A percentile compares a stretch with the other conserved stretches of the same genome.
These are phyloP conservation scores for Globisporangium perplexum DNA, from an alignment of 352 stramenopile species.

Conservation along the genomic window DNA sequence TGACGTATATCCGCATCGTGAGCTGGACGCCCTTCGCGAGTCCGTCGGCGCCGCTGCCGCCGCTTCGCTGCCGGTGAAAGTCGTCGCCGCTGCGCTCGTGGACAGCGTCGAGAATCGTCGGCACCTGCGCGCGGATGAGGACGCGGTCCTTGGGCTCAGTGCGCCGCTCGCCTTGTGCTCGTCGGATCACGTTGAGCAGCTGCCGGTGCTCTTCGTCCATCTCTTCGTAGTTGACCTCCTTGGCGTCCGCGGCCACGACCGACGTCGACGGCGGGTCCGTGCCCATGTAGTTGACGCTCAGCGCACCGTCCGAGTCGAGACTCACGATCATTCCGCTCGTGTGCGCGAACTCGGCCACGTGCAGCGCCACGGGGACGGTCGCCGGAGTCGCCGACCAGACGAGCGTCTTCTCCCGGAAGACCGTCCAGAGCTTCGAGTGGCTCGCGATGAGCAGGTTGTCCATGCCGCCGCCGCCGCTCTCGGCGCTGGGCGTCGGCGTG, in stretches of 20 bases:
- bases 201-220: conserved; percentile 89
- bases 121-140: conserved; percentile 70
- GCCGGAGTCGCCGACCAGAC: conserved; percentile 70
- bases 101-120: conserved; percentile 54
- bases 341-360: conserved; percentile 59
- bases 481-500: conserved; percentile 3
- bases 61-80: conserved; percentile 1
- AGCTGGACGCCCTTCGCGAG: conserved; percentile 32
- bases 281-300: conserved; percentile 86
- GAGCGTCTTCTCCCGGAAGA: conserved; percentile 77
- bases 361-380: conserved; percentile 56
- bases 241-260: conserved; percentile 56
- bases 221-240: conserved; percentile 89
- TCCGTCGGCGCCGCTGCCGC: neutral
- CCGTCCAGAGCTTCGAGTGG: conserved; percentile 63
- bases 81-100: conserved; percentile 21
- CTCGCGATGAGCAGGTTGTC: conserved; percentile 81
- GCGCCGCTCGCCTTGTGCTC: conserved; percentile 55
- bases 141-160: conserved; percentile 70
- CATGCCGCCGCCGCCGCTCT: conserved; percentile 18
- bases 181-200: conserved; percentile 83
- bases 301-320: conserved; percentile 59
- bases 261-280: conserved; percentile 82
- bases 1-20: conserved; percentile 79
- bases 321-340: conserved; percentile 82